A percentile compares a stretch with the other conserved stretches of the same genome.
Evolutionary conservation across 371 early-diverging fungal genomes (phyloP).

Genomic region (Rhizomucor pusillus): DNA sequence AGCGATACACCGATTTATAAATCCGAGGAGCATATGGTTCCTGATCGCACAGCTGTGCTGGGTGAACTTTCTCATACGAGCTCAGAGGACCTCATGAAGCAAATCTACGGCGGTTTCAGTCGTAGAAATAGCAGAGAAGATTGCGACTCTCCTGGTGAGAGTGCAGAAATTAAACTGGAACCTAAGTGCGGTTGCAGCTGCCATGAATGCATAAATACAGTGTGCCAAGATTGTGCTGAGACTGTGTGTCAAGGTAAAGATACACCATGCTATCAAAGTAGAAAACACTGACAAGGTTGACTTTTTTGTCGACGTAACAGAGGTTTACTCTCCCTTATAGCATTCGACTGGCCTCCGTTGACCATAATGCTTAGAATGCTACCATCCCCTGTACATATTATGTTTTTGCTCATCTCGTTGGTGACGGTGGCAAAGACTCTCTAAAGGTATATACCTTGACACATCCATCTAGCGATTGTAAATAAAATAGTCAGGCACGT

Average conservation of each 20-base stretch:
- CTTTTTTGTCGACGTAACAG: too few relatives aligned
- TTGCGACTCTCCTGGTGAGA: neutral
- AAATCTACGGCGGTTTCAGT: constrained; percentile 38
- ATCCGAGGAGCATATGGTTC: constrained; percentile 20
- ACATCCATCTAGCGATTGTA: constrained; percentile 23
- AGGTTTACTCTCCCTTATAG: too few relatives aligned
- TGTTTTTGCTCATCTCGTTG: neutral
- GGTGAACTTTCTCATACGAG: constrained; percentile 38
- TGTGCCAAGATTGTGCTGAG: neutral
- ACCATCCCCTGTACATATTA: too few relatives aligned
- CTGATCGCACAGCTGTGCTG: constrained; percentile 25
- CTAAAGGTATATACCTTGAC: constrained; percentile 33
- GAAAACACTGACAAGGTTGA: too few relatives aligned
- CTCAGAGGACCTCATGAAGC: constrained; percentile 45
- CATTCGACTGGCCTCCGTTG: too few relatives aligned
- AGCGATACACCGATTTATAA: constrained; percentile 49
- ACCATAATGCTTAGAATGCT: too few relatives aligned
- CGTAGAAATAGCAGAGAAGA: too few relatives aligned
- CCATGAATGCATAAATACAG: neutral
- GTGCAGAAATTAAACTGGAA: neutral
- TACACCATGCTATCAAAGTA: too few relatives aligned
- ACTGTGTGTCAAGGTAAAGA: neutral
- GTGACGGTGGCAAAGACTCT: neutral
- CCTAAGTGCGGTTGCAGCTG: constrained; percentile 1
- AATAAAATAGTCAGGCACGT: neutral